These are phyloP conservation scores for Blastobotrys raffinosifermentans DNA, from an alignment of 1,139 yeast species.

Conservation along the genomic window DNA sequence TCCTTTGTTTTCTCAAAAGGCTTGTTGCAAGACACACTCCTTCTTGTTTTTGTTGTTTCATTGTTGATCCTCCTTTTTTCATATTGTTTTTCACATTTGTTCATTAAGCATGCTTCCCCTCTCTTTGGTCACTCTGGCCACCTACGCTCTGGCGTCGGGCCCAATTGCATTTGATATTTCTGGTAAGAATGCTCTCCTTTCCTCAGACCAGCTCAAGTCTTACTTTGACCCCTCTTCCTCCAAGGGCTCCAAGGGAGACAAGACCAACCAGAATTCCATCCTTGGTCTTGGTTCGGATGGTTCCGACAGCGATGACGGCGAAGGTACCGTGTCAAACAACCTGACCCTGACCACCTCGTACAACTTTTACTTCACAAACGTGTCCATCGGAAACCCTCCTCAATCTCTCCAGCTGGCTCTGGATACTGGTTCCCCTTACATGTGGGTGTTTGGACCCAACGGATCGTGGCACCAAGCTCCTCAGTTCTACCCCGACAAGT, in stretches of 20 bases:
- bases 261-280: background rate
- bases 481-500: slow-evolving; percentile 33
- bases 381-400: slow-evolving; percentile 32
- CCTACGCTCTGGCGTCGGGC: background rate
- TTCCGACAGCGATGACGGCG: background rate
- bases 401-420: slow-evolving; percentile 31
- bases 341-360: slow-evolving; percentile 21
- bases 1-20: no score
- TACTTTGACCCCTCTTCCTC: no score
- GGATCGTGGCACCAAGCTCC: slow-evolving; percentile 24
- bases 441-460: slow-evolving; percentile 38
- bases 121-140: background rate
- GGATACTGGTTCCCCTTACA: slow-evolving; percentile 39
- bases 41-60: no score
- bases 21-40: no score
- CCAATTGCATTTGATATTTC: background rate
- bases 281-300: background rate
- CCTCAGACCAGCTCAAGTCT: background rate
- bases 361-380: slow-evolving; percentile 29
- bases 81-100: no score
- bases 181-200: background rate
- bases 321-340: slow-evolving; percentile 5
- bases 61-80: no score
- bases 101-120: no score
- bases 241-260: no score